These are phyloP conservation scores for Candida anglica DNA, from an alignment of 805 yeast species.

Conservation along the genomic window DNA sequence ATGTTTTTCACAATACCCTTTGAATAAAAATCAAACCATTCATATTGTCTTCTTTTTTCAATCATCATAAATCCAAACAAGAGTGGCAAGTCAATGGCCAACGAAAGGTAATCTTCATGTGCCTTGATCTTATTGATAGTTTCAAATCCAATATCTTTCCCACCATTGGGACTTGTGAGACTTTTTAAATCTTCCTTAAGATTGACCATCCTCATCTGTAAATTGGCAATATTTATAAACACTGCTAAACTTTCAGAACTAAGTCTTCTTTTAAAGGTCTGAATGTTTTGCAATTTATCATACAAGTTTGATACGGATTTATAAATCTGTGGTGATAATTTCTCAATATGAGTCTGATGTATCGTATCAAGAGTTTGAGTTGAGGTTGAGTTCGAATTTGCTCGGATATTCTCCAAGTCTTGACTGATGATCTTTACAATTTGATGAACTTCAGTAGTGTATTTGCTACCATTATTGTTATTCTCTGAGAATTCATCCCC, in stretches of 20 bases:
- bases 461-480: no score
- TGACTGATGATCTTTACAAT: conserved; percentile 11
- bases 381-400: conserved; percentile 4
- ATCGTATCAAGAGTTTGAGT: conserved; percentile 14
- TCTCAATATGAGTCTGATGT: conserved; percentile 16
- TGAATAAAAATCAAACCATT: conserved; percentile 49
- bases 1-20: conserved; percentile 38
- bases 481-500: conserved; percentile 8
- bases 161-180: conserved; percentile 11
- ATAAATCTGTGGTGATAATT: conserved; percentile 22
- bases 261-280: conserved; percentile 26
- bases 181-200: conserved; percentile 24
- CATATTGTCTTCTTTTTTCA: conserved; percentile 55
- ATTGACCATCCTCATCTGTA: conserved; percentile 35
- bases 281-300: conserved; percentile 25
- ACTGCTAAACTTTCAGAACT: conserved; percentile 17
- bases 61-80: conserved; percentile 66
- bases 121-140: conserved; percentile 22
- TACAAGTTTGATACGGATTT: conserved; percentile 30
- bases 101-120: conserved; percentile 34
- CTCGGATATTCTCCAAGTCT: conserved; percentile 14
- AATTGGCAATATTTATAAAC: conserved; percentile 28
- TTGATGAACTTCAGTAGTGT: not conserved
- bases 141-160: conserved; percentile 11
- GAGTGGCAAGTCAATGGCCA: conserved; percentile 64